Base-by-base conservation (phyloP, 768 basidiomycete genomes). In the Xerocomus spinulosus region DNA sequence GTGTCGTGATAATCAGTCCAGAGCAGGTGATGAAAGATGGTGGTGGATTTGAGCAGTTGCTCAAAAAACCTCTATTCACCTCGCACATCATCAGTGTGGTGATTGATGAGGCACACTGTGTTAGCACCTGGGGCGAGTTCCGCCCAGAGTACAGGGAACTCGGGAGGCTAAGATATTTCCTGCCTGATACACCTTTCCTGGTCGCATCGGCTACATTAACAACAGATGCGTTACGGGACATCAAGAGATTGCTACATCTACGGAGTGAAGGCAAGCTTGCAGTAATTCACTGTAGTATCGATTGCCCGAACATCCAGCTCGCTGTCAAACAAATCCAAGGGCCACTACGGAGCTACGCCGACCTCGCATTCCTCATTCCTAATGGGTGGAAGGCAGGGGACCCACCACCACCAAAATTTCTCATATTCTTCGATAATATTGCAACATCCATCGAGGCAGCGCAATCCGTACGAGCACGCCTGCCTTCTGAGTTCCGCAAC, bases 141-240 rank as follows among this genome's bases (percentile, higher is more conserved):
- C 55, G 69, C 0, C 57, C 56, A 3, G 64, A 70, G 20, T 76
- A 73, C 48, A 40, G 29, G 17, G 44, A 60, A 9, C 24, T 68
- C 2, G 55, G 57, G 6, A 48, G 46, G 3, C 36, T 70, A 3
- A 35, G 34, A 35, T 35, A 35, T 18, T 9, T 35, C 18, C 34
- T 35, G 13, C 18, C 6, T 18, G 34, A 35, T 18, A 35, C 14
- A 17, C 17, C 34, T 35, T 35, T 35, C 14, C 58, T 64, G 17
- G 49, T 68, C 8, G 53, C 62, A 2, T 73, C 70, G 0, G 71
- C 71, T 0, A 74, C 70, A 0, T 54, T 72, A 4, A 64, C 69
- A 2, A 44, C 55, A 5, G 28, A 44, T 0, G 42, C 69, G 0
- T 57, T 69, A 0, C 24, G 38, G 2, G 39, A 4, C 60, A 67